A percentile compares a stretch with the other conserved stretches of the same genome.
Conservation (phyloP, 2,329 filamentous ascomycete genomes). For the Scedosporium apiospermum region DNA sequence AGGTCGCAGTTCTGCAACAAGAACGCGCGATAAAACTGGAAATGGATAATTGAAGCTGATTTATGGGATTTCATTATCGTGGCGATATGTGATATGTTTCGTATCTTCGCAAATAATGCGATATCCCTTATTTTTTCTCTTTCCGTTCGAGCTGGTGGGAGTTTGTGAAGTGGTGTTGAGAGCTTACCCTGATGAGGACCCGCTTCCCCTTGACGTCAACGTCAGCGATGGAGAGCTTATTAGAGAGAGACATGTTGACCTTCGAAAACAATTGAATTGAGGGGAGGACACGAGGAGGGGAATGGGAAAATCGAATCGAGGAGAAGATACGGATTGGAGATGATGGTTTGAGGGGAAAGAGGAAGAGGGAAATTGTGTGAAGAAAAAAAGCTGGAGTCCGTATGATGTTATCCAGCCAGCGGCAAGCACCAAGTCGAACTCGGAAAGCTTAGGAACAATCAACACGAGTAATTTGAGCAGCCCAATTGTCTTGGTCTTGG, state of each 20-base stretch:
- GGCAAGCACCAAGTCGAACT: no score
- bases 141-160: neutral
- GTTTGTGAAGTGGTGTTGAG: neutral
- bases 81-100: no score
- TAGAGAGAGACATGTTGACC: slow-evolving; percentile 84
- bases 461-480: no score
- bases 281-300: neutral
- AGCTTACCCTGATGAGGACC: slow-evolving; percentile 86
- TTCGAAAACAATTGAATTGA: neutral
- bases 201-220: slow-evolving; percentile 97
- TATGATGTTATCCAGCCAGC: no score
- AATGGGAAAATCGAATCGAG: neutral
- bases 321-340: neutral
- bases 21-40: no score
- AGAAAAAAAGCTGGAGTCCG: neutral
- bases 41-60: no score
- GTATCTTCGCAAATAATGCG: no score
- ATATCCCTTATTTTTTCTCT: no score
- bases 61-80: no score
- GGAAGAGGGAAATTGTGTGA: neutral
- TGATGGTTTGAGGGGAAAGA: neutral
- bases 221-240: slow-evolving; percentile 94
- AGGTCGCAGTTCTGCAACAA: no score
- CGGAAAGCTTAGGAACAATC: no score
- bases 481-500: no score